phyloP scores from a whole-genome alignment of 2,329 filamentous ascomycete species.

The Pseudogymnoascus sp. region DNA sequence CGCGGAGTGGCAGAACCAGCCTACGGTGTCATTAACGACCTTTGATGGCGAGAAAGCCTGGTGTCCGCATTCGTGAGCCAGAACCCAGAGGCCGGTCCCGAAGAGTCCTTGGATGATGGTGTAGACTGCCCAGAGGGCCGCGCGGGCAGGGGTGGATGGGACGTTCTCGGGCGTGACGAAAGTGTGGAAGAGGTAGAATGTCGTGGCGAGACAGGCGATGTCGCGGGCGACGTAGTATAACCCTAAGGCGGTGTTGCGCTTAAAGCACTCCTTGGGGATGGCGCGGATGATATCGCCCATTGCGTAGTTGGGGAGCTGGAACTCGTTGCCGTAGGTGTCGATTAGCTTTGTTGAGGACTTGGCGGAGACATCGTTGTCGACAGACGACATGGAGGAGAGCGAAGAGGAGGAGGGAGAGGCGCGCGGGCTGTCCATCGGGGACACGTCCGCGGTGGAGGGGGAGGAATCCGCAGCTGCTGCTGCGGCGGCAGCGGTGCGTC shows the following conservation, averaged over 20 bases:
- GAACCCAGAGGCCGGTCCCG: slow-evolving; percentile 88
- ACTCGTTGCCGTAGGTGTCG: slow-evolving; percentile 92
- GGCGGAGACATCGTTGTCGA: slow-evolving; percentile 41
- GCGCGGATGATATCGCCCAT: slow-evolving; percentile 97
- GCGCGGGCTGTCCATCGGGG: slow-evolving; percentile 51
- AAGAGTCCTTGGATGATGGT: slow-evolving; percentile 82
- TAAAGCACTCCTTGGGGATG: slow-evolving; percentile 94
- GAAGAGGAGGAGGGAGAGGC: slow-evolving; percentile 75
- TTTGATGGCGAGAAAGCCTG: slow-evolving; percentile 93
- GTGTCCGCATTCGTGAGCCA: slow-evolving; percentile 97
- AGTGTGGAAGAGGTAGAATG: slow-evolving; percentile 83
- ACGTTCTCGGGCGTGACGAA: slow-evolving; percentile 80
- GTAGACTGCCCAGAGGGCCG: slow-evolving; percentile 54
- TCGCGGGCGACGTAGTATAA: slow-evolving; percentile 81
- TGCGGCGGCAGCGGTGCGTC: slow-evolving; percentile 22
- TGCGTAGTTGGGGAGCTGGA: slow-evolving; percentile 87
- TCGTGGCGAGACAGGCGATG: slow-evolving; percentile 58
- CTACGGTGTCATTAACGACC: slow-evolving; percentile 80
- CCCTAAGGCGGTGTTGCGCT: slow-evolving; percentile 69
- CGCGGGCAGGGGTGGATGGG: slow-evolving; percentile 58
- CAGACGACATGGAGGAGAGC: slow-evolving; percentile 76
- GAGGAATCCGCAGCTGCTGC: slow-evolving; percentile 23
- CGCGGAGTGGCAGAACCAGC: slow-evolving; percentile 81
- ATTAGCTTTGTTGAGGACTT: slow-evolving; percentile 55
- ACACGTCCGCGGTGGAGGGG: slow-evolving; percentile 48